phyloP scores from a whole-genome alignment of 2,329 filamentous ascomycete genomes.

The Colletotrichum navitas region DNA sequence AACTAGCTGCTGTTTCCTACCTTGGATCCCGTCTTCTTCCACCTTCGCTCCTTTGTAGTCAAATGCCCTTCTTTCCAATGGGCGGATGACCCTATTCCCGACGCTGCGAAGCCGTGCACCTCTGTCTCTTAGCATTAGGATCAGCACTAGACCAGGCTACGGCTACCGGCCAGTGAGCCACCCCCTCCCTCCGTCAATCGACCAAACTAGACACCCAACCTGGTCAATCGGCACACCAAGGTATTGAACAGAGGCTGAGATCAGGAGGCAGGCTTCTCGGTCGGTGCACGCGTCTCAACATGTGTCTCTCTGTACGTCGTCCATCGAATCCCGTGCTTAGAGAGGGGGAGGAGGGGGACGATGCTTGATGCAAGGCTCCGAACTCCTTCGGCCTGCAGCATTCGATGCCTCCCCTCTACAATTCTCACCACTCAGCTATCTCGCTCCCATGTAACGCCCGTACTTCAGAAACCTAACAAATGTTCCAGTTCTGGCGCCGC shows the following conservation, averaged over 20 bases:
- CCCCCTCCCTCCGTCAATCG: constrained; percentile 2
- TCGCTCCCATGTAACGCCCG: neutral
- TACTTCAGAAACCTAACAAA: constrained; percentile 10
- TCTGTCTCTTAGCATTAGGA: constrained; percentile 8
- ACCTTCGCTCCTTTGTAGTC: neutral
- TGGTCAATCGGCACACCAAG: neutral
- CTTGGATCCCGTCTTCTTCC: constrained; percentile 6
- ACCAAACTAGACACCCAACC: neutral
- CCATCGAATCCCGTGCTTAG: neutral
- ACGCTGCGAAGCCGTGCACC: constrained; percentile 27
- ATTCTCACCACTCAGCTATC: neutral
- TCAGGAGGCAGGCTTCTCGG: constrained; percentile 12
- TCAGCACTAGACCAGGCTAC: constrained; percentile 25
- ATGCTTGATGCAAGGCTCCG: constrained; percentile 13
- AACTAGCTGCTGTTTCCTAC: neutral
- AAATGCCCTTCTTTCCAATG: constrained; percentile 22
- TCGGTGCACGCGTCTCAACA: constrained; percentile 22
- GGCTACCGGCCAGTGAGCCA: constrained; percentile 5
- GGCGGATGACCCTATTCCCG: constrained; percentile 16
- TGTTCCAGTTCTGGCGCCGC: constrained; percentile 38
- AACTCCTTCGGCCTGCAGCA: constrained; percentile 2
- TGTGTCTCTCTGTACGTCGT: constrained; percentile 41
- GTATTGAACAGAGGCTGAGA: neutral
- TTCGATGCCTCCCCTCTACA: neutral
- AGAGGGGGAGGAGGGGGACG: no score